Percentiles rank a stretch among this genome's conserved stretches.
Conservation (phyloP, 768 basidiomycete genomes). For the Hortiboletus campestris region DNA sequence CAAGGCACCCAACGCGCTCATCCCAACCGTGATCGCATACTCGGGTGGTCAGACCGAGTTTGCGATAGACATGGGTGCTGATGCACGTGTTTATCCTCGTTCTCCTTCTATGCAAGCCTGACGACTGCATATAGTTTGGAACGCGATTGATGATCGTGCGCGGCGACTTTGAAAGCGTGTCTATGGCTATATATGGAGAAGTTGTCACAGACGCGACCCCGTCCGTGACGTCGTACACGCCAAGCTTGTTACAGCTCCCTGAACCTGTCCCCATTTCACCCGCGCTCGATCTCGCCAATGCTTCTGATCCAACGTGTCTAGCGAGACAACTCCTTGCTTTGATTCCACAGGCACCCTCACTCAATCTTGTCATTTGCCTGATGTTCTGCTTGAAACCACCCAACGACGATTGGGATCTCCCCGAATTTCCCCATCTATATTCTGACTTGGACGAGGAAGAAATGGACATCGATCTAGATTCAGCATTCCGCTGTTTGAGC, state of each 20-base stretch:
- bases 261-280: constrained; percentile 42
- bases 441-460: constrained; percentile 54
- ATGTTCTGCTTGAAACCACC: constrained; percentile 80
- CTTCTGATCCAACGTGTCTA: constrained; percentile 56
- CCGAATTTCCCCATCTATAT: constrained; percentile 69
- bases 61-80: constrained; percentile 63
- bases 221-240: constrained; percentile 40
- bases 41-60: constrained; percentile 68
- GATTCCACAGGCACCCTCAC: constrained; percentile 60
- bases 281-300: constrained; percentile 59
- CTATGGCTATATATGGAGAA: constrained; percentile 51
- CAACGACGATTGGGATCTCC: constrained; percentile 77
- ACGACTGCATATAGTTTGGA: constrained; percentile 46
- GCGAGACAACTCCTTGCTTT: constrained; percentile 61
- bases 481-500: constrained; percentile 49
- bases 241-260: constrained; percentile 36
- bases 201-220: constrained; percentile 45
- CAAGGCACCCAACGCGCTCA: constrained; percentile 66
- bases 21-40: constrained; percentile 70
- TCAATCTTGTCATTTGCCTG: constrained; percentile 63
- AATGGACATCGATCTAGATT: constrained; percentile 57
- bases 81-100: constrained; percentile 43
- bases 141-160: constrained; percentile 80
- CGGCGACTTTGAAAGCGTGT: constrained; percentile 66
- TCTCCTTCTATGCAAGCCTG: not conserved